Conservation (phyloP, 306 rosid genomes). For the Astragalus glycyphyllos region DNA sequence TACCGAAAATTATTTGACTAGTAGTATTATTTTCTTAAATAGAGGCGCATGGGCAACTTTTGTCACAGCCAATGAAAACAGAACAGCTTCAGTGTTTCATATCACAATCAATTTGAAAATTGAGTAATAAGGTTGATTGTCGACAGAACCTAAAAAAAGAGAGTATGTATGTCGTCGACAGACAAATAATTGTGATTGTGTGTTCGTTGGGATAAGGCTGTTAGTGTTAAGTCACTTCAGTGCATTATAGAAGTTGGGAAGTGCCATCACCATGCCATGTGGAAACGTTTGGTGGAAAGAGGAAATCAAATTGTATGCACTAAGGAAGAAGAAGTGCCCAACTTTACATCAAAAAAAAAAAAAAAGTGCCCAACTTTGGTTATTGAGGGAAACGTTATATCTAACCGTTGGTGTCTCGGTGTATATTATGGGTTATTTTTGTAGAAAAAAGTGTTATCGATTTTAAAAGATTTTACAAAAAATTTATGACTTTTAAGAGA, state of each 20-base stretch:
- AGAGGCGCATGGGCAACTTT: background rate
- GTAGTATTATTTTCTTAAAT: no score
- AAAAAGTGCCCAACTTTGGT: no score
- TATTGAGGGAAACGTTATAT: background rate
- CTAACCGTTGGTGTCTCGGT: conserved; percentile 2
- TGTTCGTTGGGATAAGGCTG: conserved; percentile 14
- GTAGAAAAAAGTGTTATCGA: no score
- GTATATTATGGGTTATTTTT: no score
- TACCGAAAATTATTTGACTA: no score
- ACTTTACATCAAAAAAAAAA: no score
- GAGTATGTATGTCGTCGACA: background rate
- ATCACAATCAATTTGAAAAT: no score
- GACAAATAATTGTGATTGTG: conserved; percentile 22
- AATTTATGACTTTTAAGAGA: no score
- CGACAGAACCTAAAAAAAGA: background rate
- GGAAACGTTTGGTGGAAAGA: background rate
- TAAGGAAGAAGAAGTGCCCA: background rate
- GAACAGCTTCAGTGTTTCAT: background rate
- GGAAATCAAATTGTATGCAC: background rate
- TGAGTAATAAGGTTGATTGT: background rate
- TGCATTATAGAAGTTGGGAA: background rate
- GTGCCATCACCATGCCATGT: background rate
- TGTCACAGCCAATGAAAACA: background rate
- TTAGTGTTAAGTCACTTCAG: background rate
- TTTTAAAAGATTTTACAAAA: no score